Conservation (phyloP, 257 asterid genomes). For the Mentha longifolia region DNA sequence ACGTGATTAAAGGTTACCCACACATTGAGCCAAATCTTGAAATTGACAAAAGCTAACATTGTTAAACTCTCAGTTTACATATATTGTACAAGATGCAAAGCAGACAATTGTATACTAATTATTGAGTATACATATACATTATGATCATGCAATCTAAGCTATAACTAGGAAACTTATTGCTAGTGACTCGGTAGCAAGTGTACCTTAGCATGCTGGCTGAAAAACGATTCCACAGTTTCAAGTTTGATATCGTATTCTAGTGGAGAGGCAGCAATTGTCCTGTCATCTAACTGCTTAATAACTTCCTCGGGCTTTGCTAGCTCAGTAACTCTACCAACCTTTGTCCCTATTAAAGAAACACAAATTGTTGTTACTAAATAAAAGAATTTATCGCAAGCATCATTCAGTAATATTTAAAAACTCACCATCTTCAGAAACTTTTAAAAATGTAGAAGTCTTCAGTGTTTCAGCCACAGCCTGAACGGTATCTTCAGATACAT, state of each 20-base stretch:
- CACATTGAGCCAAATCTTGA: background rate
- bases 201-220: constrained; percentile 69
- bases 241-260: constrained; percentile 74
- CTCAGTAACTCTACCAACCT: constrained; percentile 77
- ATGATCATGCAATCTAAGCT: constrained; percentile 1
- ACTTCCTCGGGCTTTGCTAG: constrained; percentile 81
- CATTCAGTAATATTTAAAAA: constrained; percentile 10
- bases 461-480: constrained; percentile 78
- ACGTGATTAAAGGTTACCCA: background rate
- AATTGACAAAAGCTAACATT: background rate
- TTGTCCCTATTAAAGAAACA: constrained; percentile 49
- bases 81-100: background rate
- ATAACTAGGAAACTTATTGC: background rate
- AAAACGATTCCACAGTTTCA: constrained; percentile 83
- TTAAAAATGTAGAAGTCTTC: constrained; percentile 73
- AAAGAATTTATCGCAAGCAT: background rate
- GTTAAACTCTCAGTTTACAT: background rate
- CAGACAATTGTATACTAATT: background rate
- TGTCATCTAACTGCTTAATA: constrained; percentile 73
- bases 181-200: background rate
- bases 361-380: constrained; percentile 17
- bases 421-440: constrained; percentile 90
- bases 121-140: background rate
- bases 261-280: constrained; percentile 90
- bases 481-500: constrained; percentile 68